These are phyloP conservation scores for Rhizophagus clarus DNA, from an alignment of 192 early-diverging fungal genomes.

Conservation along the genomic window DNA sequence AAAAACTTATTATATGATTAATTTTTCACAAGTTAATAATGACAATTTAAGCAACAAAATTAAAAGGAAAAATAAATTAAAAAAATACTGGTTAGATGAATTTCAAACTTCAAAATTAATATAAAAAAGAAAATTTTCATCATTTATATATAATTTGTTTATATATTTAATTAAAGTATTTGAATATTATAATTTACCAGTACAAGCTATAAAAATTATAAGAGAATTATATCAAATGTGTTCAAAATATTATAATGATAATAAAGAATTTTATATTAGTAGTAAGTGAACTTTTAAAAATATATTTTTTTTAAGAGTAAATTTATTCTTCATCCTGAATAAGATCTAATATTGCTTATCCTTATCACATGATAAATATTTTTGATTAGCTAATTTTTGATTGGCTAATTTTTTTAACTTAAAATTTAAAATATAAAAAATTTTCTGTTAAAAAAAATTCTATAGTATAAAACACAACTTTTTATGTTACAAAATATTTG, in stretches of 20 bases:
- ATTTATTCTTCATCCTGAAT: no score
- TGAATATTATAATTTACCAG: constrained; percentile 10
- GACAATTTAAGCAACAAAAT: not conserved
- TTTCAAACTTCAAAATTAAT: constrained; percentile 2
- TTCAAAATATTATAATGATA: constrained; percentile 40
- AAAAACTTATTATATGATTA: not conserved
- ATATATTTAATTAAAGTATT: not conserved
- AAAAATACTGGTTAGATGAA: not conserved
- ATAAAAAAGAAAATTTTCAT: not conserved
- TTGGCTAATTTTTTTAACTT: no score
- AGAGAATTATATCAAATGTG: constrained; percentile 45
- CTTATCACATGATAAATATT: no score
- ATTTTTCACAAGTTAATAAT: not conserved
- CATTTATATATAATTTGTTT: not conserved
- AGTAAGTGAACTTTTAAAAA: constrained; percentile 27
- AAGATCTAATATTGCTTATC: no score
- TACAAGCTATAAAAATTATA: constrained; percentile 38
- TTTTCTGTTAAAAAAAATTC: no score
- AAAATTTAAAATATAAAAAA: no score
- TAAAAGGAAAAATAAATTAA: not conserved
- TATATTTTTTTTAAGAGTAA: not conserved
- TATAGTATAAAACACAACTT: no score
- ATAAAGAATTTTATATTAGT: constrained; percentile 46
- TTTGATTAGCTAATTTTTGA: no score
- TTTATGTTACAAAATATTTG: no score